A percentile compares a stretch with the other conserved stretches of the same genome.
Conservation (phyloP, 306 rosid genomes). For the Vigna reflexopilosa region DNA sequence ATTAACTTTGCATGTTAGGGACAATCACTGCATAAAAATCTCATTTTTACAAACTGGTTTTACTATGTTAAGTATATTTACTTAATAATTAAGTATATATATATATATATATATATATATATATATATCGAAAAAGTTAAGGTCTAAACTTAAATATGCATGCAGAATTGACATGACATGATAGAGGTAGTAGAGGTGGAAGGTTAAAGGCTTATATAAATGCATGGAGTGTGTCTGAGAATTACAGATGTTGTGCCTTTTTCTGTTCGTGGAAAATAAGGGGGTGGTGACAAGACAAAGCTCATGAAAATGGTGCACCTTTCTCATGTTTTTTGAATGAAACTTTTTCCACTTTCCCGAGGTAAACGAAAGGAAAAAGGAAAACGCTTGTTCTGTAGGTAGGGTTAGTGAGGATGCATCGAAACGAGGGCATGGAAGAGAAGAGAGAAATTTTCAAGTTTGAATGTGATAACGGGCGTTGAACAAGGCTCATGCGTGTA, state of each 20-base stretch:
- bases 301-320: conserved; percentile 6
- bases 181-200: too few species aligned
- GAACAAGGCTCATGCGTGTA: conserved; percentile 48
- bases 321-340: background rate
- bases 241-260: background rate
- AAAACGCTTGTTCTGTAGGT: too few species aligned
- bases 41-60: too few species aligned
- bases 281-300: conserved; percentile 3
- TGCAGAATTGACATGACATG: background rate
- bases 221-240: background rate
- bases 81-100: too few species aligned
- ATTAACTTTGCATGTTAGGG: too few species aligned
- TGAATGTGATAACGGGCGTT: conserved; percentile 44
- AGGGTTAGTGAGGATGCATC: conserved; percentile 41
- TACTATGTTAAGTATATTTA: too few species aligned
- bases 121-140: too few species aligned
- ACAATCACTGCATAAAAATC: too few species aligned
- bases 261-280: background rate
- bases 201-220: background rate
- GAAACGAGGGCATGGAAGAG: conserved; percentile 45
- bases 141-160: too few species aligned
- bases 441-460: too few species aligned
- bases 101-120: too few species aligned
- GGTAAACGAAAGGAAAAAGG: background rate
- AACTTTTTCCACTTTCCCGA: conserved; percentile 41